Evolutionary conservation across 352 stramenopile species (phyloP).

Genomic region (Phytophthora palmivora): DNA sequence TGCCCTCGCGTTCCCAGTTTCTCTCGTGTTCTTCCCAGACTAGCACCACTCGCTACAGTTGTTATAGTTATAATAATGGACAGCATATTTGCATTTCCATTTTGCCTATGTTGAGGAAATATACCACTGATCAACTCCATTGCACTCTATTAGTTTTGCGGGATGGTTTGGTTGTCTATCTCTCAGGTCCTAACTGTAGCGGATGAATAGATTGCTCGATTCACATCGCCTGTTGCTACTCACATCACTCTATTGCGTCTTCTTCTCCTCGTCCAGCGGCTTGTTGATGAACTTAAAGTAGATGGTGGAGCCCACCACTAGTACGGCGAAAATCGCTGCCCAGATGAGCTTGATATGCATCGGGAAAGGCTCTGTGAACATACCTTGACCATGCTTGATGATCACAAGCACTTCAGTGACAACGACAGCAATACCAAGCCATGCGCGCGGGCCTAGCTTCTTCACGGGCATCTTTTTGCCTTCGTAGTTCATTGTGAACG

Average conservation of each 20-base stretch:
- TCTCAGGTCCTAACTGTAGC: conserved; percentile 11
- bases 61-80: conserved; percentile 41
- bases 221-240: conserved; percentile 5
- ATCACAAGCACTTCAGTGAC: conserved; percentile 81
- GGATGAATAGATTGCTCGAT: background rate
- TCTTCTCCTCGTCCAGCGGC: conserved; percentile 39
- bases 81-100: conserved; percentile 19
- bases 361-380: conserved; percentile 91
- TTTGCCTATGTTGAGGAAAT: background rate
- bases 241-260: conserved; percentile 36
- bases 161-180: conserved; percentile 18
- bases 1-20: conserved; percentile 18
- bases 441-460: conserved; percentile 84
- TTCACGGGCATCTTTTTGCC: conserved; percentile 66
- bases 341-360: conserved; percentile 83
- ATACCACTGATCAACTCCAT: conserved; percentile 3
- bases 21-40: conserved; percentile 25
- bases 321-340: conserved; percentile 74
- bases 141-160: conserved; percentile 18
- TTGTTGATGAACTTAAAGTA: conserved; percentile 88
- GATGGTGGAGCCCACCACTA: conserved; percentile 80
- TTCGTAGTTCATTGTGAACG: conserved; percentile 80
- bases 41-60: conserved; percentile 25
- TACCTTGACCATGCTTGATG: conserved; percentile 83
- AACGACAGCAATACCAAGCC: conserved; percentile 85